phyloP scores from a whole-genome alignment of 495 filamentous ascomycete species.

The Apiosordaria backusii region DNA sequence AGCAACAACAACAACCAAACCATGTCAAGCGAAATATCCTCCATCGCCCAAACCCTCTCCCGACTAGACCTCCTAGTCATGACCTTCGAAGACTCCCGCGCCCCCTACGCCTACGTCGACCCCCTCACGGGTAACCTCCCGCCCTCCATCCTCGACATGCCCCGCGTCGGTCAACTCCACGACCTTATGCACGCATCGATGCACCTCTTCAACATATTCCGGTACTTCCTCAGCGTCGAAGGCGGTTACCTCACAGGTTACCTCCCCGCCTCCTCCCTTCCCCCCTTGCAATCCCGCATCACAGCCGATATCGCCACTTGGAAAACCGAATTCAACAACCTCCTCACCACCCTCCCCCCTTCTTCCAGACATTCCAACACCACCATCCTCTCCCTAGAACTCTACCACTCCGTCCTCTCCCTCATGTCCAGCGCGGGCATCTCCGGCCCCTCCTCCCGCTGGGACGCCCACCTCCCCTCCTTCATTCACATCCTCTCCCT shows the following conservation, averaged over 20 bases:
- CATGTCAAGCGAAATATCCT: conserved; percentile 10
- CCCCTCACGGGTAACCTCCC: neutral
- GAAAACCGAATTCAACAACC: neutral
- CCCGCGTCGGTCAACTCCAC: neutral
- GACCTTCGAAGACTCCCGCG: conserved; percentile 12
- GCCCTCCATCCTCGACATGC: neutral
- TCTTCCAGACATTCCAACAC: neutral
- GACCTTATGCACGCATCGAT: conserved; percentile 2
- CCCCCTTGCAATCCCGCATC: neutral
- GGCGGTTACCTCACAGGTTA: neutral
- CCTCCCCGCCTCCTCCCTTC: neutral
- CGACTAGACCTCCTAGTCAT: conserved; percentile 21
- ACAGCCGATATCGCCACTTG: neutral
- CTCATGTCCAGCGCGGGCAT: conserved; percentile 7
- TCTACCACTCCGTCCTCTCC: conserved; percentile 14
- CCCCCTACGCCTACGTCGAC: conserved; percentile 13
- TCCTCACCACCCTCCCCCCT: neutral
- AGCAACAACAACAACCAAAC: conserved; percentile 10
- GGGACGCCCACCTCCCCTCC: conserved; percentile 6
- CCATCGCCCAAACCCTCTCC: conserved; percentile 15
- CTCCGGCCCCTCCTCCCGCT: conserved; percentile 15
- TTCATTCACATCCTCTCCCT: conserved; percentile 17
- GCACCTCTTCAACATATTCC: conserved; percentile 7
- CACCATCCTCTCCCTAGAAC: conserved; percentile 10
- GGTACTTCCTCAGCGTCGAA: conserved; percentile 8